These are phyloP conservation scores for Spathaspora arborariae DNA, from an alignment of 805 yeast genomes.

Conservation along the genomic window DNA sequence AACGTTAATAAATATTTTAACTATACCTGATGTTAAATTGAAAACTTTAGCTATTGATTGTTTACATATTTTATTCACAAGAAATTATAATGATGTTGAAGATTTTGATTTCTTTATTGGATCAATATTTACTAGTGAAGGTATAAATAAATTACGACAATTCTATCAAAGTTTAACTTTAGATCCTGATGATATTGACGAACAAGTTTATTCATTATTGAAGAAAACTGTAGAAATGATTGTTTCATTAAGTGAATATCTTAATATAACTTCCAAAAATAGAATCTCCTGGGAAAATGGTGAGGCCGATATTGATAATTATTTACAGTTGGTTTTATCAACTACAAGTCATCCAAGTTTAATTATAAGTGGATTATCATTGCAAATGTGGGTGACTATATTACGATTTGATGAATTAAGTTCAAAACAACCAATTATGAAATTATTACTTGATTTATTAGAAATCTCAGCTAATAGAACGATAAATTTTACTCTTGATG, in stretches of 20 bases:
- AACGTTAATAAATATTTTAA: conserved; percentile 56
- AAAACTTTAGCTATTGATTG: conserved; percentile 87
- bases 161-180: conserved; percentile 61
- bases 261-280: conserved; percentile 44
- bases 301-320: conserved; percentile 64
- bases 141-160: conserved; percentile 62
- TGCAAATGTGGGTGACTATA: conserved; percentile 93
- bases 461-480: conserved; percentile 76
- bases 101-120: conserved; percentile 82
- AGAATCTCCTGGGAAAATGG: conserved; percentile 49
- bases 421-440: conserved; percentile 51
- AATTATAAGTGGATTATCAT: conserved; percentile 83
- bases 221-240: conserved; percentile 93
- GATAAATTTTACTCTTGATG: conserved; percentile 66
- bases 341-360: conserved; percentile 83
- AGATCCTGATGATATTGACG: conserved; percentile 72
- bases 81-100: conserved; percentile 58
- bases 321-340: conserved; percentile 68
- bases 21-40: conserved; percentile 58
- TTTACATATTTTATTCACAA: conserved; percentile 80
- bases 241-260: conserved; percentile 77
- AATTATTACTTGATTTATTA: conserved; percentile 61
- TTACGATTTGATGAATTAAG: conserved; percentile 75
- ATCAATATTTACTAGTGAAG: conserved; percentile 67
- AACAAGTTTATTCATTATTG: conserved; percentile 70